A percentile compares a stretch with the other conserved stretches of the same genome.
These are phyloP conservation scores for Maudiozyma serrabonitensis DNA, from an alignment of 805 yeast species.

Conservation along the genomic window DNA sequence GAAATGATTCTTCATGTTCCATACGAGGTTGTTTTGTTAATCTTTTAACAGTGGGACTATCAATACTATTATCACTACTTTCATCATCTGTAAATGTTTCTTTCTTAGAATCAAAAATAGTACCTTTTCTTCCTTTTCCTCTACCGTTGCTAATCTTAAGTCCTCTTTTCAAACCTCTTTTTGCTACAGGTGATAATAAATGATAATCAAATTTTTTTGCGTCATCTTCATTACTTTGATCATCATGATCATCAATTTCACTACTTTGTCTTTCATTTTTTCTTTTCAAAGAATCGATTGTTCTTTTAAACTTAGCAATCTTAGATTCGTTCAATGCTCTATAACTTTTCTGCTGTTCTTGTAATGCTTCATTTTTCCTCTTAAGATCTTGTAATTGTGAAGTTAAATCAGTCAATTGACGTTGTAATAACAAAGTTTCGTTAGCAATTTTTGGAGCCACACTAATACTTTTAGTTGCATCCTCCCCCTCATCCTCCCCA, in stretches of 20 bases:
- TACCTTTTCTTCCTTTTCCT: background rate
- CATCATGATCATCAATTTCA: background rate
- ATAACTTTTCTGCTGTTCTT: constrained; percentile 27
- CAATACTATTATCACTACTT: background rate
- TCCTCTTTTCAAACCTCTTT: constrained; percentile 3
- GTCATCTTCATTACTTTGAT: constrained; percentile 9
- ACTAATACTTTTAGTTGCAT: background rate
- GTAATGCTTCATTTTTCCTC: constrained; percentile 24
- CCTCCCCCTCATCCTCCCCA: background rate
- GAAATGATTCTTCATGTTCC: constrained; percentile 4
- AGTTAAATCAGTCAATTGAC: constrained; percentile 28
- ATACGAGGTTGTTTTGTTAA: background rate
- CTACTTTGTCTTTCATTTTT: background rate
- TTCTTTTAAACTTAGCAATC: constrained; percentile 28
- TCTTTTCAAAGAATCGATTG: constrained; percentile 19
- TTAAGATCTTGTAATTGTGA: constrained; percentile 24
- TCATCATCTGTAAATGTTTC: background rate
- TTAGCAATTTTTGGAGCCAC: constrained; percentile 13
- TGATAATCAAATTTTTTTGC: constrained; percentile 12
- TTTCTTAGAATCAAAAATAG: background rate
- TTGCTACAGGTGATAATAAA: constrained; percentile 18
- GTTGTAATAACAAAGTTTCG: constrained; percentile 29
- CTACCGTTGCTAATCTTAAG: background rate
- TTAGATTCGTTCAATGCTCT: constrained; percentile 21
- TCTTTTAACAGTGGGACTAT: background rate